phyloP scores from a whole-genome alignment of 169 alveolate genomes.

The Cyclospora cayetanensis region DNA sequence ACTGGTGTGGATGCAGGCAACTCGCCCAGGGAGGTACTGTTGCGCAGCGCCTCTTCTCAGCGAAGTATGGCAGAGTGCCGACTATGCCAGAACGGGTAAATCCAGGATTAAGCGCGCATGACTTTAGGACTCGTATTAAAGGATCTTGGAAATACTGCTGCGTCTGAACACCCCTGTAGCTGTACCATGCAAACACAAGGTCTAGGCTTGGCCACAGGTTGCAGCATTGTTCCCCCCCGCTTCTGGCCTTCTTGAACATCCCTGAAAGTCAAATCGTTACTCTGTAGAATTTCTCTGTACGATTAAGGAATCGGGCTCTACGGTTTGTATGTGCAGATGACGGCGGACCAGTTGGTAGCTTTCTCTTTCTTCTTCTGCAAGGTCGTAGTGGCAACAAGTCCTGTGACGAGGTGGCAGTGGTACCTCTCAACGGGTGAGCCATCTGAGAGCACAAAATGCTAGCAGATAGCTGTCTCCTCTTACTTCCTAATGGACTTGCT shows the following conservation, averaged over 20 bases:
- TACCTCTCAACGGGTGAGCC: constrained; percentile 40
- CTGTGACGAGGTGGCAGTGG: constrained; percentile 52
- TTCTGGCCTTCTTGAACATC: not conserved
- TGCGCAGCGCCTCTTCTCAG: constrained; percentile 59
- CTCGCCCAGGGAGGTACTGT: constrained; percentile 22
- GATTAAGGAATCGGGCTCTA: not conserved
- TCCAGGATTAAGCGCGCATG: not conserved
- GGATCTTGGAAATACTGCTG: too few species aligned
- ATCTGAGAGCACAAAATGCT: too few species aligned
- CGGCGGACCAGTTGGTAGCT: constrained; percentile 26
- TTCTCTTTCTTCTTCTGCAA: constrained; percentile 43
- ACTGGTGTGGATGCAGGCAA: too few species aligned
- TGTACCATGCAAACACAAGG: not conserved
- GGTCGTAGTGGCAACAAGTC: not conserved
- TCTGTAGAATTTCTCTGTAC: too few species aligned
- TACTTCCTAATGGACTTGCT: too few species aligned
- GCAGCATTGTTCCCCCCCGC: not conserved
- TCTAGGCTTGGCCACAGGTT: not conserved
- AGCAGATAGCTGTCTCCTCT: not conserved
- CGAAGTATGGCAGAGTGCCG: constrained; percentile 47
- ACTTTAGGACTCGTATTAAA: not conserved
- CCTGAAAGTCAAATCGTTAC: not conserved
- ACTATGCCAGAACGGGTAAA: not conserved
- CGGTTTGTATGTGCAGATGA: not conserved
- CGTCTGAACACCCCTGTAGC: too few species aligned